Base-by-base conservation (phyloP, 108 stramenopile species). In the Skeletonema marinoi region DNA sequence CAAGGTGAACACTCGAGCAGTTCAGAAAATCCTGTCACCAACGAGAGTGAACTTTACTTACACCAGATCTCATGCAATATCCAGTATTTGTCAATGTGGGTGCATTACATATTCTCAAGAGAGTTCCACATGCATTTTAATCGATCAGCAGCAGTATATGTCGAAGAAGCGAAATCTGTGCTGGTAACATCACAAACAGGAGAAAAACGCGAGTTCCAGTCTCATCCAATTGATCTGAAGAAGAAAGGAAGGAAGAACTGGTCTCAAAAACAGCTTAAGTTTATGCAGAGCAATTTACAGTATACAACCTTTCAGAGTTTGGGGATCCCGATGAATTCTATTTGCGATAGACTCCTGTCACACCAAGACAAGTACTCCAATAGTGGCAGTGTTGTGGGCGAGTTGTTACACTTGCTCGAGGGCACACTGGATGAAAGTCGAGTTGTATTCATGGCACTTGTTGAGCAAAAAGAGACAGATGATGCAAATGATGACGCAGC, bases 251-350 rank as follows among this genome's bases (percentile, higher is more conserved):
- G 51, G n/a, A 82, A 76, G 35, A 75, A 74, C 32, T 71, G 71
- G 67, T 75, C 77, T 29, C 41, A 66, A 21, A 32, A 32, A 9
- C 74, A 60, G 67, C 41, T 71, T 32, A 21, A 51, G 0, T 78
- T 70, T 41, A 61, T 82, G 78, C 54, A 70, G 71, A 35, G 64
- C 61, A 44, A 32, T 54, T 75, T 89, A 59, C 68, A 50, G 9
- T 70, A 48, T 44, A 33, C 60, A 10, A 58, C 46, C 12, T 72
- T 90, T 50, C 48, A 74, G 68, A 39, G 71, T 13, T 50, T 78
- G 13, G 73, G 74, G 66, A 71, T 87, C 54, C 90, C 92, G 17
- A 69, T 93, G 80, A 87, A 91, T 68, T 78, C 81, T 51, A 72
- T 91, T 38, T 87, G 86, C 36, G 89, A 91, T 67, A 85, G 90